Evolutionary conservation across 495 filamentous ascomycete genomes (phyloP).

Genomic region (Parathielavia appendiculata): DNA sequence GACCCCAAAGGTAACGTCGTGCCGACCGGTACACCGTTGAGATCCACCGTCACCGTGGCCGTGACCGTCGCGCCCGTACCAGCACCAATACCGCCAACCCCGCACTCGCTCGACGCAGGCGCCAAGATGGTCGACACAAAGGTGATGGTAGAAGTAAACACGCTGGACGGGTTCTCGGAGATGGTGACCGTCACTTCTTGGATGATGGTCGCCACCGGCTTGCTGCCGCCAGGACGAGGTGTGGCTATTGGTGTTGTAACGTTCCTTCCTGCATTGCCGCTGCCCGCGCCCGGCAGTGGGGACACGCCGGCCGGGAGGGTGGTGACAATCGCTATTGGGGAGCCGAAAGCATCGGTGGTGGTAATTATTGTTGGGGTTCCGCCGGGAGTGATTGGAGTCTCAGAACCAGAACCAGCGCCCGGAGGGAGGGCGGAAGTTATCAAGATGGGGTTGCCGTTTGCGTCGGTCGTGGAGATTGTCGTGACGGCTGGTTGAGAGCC

Average conservation of each 20-base stretch:
- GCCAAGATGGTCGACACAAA: slow-evolving; percentile 14
- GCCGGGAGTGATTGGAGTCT: background rate
- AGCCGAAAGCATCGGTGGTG: no score
- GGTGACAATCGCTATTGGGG: no score
- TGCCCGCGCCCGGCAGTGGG: background rate
- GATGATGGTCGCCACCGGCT: slow-evolving; percentile 11
- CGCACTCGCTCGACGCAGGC: background rate
- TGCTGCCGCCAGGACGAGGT: background rate
- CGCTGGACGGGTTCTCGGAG: background rate
- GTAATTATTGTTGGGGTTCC: background rate
- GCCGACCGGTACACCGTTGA: background rate
- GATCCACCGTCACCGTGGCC: slow-evolving; percentile 5
- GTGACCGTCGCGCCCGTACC: background rate
- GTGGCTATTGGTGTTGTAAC: background rate
- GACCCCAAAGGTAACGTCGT: background rate
- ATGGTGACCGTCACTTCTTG: slow-evolving; percentile 17
- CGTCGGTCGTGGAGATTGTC: background rate
- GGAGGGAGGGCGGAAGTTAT: background rate
- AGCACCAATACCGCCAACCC: background rate
- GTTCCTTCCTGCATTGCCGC: background rate
- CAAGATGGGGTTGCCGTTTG: background rate
- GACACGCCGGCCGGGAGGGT: no score
- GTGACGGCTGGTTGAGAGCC: background rate
- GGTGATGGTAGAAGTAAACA: slow-evolving; percentile 13
- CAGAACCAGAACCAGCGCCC: slow-evolving; percentile 5